These are phyloP conservation scores for Coniochaeta ligniaria DNA, from an alignment of 2,329 filamentous ascomycete species.

Conservation along the genomic window DNA sequence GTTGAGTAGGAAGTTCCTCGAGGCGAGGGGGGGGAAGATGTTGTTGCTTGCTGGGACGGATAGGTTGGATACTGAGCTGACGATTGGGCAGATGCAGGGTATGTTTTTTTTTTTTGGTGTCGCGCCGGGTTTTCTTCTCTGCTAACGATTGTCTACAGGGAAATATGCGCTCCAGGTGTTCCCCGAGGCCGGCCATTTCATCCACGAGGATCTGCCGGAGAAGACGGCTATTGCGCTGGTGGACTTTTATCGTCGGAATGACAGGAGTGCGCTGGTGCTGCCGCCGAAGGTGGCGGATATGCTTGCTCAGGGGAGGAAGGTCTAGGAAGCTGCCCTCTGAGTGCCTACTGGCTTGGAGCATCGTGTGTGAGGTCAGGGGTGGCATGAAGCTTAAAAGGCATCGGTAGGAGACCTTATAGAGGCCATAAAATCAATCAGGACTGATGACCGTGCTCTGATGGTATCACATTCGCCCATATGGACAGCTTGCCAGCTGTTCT, in stretches of 20 bases:
- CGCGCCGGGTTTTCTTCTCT: neutral
- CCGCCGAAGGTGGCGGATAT: slow-evolving; percentile 87
- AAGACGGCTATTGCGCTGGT: slow-evolving; percentile 79
- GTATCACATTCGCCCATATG: neutral
- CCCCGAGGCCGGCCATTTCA: slow-evolving; percentile 90
- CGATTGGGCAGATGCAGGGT: slow-evolving; percentile 97
- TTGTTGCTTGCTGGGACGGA: slow-evolving; percentile 84
- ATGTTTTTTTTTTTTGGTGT: slow-evolving; percentile 12
- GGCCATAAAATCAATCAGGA: neutral
- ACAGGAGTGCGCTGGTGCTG: slow-evolving; percentile 74
- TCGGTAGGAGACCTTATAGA: neutral
- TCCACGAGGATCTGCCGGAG: slow-evolving; percentile 90
- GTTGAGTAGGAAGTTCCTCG: slow-evolving; percentile 80
- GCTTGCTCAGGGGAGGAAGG: slow-evolving; percentile 53
- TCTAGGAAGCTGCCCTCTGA: slow-evolving; percentile 17
- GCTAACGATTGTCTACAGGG: too few relatives aligned
- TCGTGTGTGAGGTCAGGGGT: neutral
- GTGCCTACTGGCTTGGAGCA: neutral
- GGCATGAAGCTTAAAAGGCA: neutral
- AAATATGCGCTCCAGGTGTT: slow-evolving; percentile 96
- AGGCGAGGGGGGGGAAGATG: slow-evolving; percentile 74
- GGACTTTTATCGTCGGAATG: slow-evolving; percentile 90
- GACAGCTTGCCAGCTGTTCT: neutral
- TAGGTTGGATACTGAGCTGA: slow-evolving; percentile 81
- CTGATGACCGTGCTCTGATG: neutral